Conservation (phyloP, 192 early-diverging fungal genomes). For the Backusella morwellensis region DNA sequence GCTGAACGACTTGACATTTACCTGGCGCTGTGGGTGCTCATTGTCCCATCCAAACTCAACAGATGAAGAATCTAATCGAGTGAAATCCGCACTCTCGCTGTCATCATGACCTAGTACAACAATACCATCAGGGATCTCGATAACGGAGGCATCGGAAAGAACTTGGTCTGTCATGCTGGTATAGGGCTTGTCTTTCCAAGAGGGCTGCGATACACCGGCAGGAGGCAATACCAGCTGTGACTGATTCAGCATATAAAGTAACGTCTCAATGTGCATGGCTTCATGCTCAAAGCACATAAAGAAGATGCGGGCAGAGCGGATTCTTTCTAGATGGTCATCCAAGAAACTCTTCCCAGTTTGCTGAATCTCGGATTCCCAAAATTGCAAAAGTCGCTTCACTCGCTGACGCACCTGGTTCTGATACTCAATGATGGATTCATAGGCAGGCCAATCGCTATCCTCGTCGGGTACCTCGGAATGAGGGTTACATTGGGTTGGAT, state of each 20-base stretch:
- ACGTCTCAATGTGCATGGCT: constrained; percentile 90
- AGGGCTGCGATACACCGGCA: constrained; percentile 36
- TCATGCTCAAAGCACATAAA: constrained; percentile 95
- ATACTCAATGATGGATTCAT: constrained; percentile 65
- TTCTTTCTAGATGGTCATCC: constrained; percentile 26
- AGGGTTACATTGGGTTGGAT: constrained; percentile 67
- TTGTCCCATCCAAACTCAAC: constrained; percentile 87
- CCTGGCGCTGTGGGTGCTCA: constrained; percentile 59
- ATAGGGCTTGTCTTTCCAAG: background rate
- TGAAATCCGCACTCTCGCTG: constrained; percentile 49
- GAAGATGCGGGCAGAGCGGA: constrained; percentile 54
- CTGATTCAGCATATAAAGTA: constrained; percentile 90
- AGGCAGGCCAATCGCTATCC: constrained; percentile 65
- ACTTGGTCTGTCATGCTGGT: background rate
- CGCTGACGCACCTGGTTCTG: constrained; percentile 62
- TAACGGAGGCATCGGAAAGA: background rate
- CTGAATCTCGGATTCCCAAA: constrained; percentile 18
- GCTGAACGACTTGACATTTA: constrained; percentile 43
- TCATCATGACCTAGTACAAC: constrained; percentile 63
- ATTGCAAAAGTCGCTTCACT: constrained; percentile 42
- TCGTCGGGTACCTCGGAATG: constrained; percentile 66
- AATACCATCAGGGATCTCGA: constrained; percentile 4
- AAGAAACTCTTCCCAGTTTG: background rate
- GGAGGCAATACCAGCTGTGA: constrained; percentile 50
- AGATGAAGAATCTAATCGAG: constrained; percentile 8